These are phyloP conservation scores for Dionaea muscipula DNA, from an alignment of 179 eudicot genomes.

Conservation along the genomic window DNA sequence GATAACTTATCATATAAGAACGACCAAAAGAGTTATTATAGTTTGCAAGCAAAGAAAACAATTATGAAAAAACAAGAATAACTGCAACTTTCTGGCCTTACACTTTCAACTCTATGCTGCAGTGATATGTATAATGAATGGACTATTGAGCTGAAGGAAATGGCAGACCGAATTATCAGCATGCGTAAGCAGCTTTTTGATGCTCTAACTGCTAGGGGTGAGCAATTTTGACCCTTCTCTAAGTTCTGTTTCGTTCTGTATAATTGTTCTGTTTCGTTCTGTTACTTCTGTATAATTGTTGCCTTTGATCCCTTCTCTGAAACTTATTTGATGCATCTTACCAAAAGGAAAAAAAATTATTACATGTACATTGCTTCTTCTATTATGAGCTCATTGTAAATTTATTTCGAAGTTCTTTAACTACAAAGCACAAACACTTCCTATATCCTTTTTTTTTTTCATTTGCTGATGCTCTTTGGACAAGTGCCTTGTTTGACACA, in stretches of 20 bases:
- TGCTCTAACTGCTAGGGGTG: conserved; percentile 36
- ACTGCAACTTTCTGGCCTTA: background rate
- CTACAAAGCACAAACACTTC: too few species aligned
- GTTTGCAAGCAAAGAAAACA: too few species aligned
- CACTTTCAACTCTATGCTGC: background rate
- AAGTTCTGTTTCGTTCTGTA: background rate
- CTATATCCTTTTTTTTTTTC: too few species aligned
- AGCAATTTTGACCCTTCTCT: conserved; percentile 6
- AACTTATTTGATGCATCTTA: too few species aligned
- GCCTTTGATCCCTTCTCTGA: background rate
- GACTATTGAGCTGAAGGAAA: conserved; percentile 37
- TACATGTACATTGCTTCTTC: too few species aligned
- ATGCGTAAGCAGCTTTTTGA: conserved; percentile 40
- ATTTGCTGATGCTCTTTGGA: too few species aligned
- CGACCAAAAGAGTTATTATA: too few species aligned
- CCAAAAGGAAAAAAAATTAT: too few species aligned
- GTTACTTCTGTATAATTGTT: background rate
- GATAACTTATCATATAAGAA: too few species aligned
- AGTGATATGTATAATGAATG: conserved; percentile 31
- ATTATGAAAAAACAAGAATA: background rate
- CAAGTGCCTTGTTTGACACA: too few species aligned
- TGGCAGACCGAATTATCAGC: conserved; percentile 44
- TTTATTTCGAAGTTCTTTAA: too few species aligned
- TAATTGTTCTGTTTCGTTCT: background rate
- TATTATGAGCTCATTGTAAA: too few species aligned